Percentiles rank a stretch among this genome's conserved stretches.
These are phyloP conservation scores for Metschnikowia similis DNA, from an alignment of 805 yeast species.

Conservation along the genomic window DNA sequence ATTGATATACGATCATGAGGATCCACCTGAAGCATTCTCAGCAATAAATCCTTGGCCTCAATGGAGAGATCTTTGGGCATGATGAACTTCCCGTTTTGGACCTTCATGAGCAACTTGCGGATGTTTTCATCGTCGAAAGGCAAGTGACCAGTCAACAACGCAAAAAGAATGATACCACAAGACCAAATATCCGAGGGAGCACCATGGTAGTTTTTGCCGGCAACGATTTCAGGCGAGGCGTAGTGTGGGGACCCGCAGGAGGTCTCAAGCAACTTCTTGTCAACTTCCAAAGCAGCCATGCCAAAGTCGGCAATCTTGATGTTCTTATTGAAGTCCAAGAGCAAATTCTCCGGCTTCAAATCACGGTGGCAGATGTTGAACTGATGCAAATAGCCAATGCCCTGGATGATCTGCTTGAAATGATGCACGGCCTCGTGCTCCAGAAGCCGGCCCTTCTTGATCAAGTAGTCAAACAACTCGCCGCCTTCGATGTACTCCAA, in stretches of 20 bases:
- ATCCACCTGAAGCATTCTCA: slow-evolving; percentile 75
- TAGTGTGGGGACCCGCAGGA: slow-evolving; percentile 98
- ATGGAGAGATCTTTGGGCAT: slow-evolving; percentile 76
- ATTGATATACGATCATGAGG: slow-evolving; percentile 79
- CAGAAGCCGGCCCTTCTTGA: slow-evolving; percentile 81
- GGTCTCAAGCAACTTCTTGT: slow-evolving; percentile 80
- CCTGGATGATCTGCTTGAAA: slow-evolving; percentile 80
- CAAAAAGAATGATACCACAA: slow-evolving; percentile 92
- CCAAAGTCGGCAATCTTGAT: slow-evolving; percentile 98
- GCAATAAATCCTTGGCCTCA: slow-evolving; percentile 85
- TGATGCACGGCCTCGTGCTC: slow-evolving; percentile 88
- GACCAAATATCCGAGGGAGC: slow-evolving; percentile 98
- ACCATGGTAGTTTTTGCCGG: slow-evolving; percentile 93
- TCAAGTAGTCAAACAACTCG: slow-evolving; percentile 86
- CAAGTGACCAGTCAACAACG: slow-evolving; percentile 87
- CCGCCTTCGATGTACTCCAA: slow-evolving; percentile 97
- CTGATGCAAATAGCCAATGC: slow-evolving; percentile 80
- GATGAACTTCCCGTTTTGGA: slow-evolving; percentile 80
- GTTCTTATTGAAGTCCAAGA: slow-evolving; percentile 76
- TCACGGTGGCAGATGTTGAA: slow-evolving; percentile 87
- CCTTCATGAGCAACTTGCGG: slow-evolving; percentile 79
- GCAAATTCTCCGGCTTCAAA: slow-evolving; percentile 74
- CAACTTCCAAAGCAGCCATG: slow-evolving; percentile 94
- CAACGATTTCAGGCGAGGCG: slow-evolving; percentile 96
- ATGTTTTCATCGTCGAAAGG: slow-evolving; percentile 98